Conservation (phyloP, 1,284 basidiomycete genomes). For the Exsudoporus floridanus region DNA sequence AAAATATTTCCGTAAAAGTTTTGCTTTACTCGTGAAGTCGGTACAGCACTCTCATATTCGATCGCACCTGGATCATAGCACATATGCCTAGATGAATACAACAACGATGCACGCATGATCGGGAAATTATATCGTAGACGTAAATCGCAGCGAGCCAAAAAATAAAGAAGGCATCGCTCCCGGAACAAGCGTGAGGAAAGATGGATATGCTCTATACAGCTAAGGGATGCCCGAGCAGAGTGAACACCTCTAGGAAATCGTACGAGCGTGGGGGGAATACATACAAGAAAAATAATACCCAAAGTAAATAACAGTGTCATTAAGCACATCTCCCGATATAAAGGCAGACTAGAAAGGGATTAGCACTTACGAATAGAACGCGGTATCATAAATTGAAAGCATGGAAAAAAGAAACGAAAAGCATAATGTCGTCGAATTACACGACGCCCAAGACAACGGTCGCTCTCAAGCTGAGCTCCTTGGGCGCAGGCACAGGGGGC, state of each 20-base stretch:
- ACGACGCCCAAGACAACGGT: conserved; percentile 75
- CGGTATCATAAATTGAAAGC: conserved; percentile 8
- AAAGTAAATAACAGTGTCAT: not conserved
- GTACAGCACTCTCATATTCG: too few relatives aligned
- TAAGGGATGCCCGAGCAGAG: not conserved
- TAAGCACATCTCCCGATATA: not conserved
- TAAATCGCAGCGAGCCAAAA: not conserved
- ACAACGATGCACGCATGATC: too few relatives aligned
- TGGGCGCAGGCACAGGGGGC: conserved; percentile 32
- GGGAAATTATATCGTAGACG: too few relatives aligned
- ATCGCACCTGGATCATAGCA: too few relatives aligned
- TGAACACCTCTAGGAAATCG: not conserved
- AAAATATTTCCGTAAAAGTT: too few relatives aligned
- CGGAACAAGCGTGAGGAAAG: not conserved
- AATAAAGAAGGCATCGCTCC: not conserved
- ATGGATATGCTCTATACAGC: not conserved
- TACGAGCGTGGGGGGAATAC: too few relatives aligned
- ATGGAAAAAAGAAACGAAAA: too few relatives aligned
- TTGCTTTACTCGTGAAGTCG: too few relatives aligned
- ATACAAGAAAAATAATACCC: not conserved
- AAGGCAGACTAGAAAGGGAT: not conserved
- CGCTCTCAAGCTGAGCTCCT: conserved; percentile 65
- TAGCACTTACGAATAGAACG: not conserved
- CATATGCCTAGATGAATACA: too few relatives aligned
- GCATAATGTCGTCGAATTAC: too few relatives aligned